Percentiles rank a stretch among this genome's conserved stretches.
These are phyloP conservation scores for Candida khao-thaluensis DNA, from an alignment of 805 yeast species.

Conservation along the genomic window DNA sequence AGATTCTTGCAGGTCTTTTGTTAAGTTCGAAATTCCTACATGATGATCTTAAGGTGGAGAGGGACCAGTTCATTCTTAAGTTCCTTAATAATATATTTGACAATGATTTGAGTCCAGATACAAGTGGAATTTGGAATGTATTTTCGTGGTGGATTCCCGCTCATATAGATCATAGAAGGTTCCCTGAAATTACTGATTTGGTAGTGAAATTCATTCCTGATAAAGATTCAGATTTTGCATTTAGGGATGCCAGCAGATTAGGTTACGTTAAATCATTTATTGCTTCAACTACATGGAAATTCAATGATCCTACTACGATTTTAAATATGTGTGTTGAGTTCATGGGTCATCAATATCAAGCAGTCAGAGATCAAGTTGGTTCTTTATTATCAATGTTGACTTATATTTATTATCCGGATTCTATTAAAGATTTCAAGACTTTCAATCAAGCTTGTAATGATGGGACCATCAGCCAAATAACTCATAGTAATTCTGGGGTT, in stretches of 20 bases:
- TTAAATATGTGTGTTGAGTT: constrained; percentile 44
- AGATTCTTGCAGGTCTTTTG: constrained; percentile 64
- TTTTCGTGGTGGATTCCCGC: constrained; percentile 73
- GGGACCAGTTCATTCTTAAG: constrained; percentile 47
- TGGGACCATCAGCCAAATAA: constrained; percentile 18
- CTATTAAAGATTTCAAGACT: constrained; percentile 35
- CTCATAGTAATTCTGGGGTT: constrained; percentile 20
- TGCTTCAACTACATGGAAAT: constrained; percentile 53
- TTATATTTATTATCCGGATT: constrained; percentile 42
- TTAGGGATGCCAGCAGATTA: constrained; percentile 61
- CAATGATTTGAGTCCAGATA: constrained; percentile 70
- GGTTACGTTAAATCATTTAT: constrained; percentile 52
- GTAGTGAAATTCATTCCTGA: constrained; percentile 50
- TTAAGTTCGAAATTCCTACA: constrained; percentile 47
- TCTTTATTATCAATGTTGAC: constrained; percentile 51
- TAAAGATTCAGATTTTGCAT: constrained; percentile 56
- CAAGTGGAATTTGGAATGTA: constrained; percentile 69
- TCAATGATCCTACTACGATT: constrained; percentile 48
- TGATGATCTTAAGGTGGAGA: constrained; percentile 25
- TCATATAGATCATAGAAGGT: constrained; percentile 66
- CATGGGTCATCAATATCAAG: constrained; percentile 66
- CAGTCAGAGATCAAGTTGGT: constrained; percentile 69
- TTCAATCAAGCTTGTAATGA: constrained; percentile 41
- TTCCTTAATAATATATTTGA: constrained; percentile 49
- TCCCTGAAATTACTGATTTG: constrained; percentile 47